phyloP scores from a whole-genome alignment of 129 eudicot genomes.

The Chrysanthemum lavandulifolium region DNA sequence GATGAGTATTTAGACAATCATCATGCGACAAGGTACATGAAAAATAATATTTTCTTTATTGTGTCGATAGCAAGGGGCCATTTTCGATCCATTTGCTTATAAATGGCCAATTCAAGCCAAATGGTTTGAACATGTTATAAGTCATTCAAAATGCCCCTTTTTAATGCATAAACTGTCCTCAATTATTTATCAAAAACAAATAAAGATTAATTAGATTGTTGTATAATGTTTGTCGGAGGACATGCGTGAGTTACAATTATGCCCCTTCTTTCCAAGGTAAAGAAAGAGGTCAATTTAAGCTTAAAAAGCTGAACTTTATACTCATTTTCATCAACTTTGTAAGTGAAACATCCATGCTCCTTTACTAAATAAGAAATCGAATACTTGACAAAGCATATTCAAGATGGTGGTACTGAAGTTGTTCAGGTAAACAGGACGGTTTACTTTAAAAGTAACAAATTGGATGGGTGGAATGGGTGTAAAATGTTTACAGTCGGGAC shows the following conservation, averaged over 20 bases:
- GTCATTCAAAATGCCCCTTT: too few species aligned
- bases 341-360: conserved; percentile 77
- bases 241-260: conserved; percentile 95
- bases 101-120: too few species aligned
- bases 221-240: conserved; percentile 66
- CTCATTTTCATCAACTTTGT: conserved; percentile 14
- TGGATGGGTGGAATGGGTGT: not conserved
- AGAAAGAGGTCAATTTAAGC: not conserved
- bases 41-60: too few species aligned
- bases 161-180: too few species aligned
- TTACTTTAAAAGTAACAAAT: conserved; percentile 6
- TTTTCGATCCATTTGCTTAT: too few species aligned
- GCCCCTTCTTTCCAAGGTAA: conserved; percentile 88
- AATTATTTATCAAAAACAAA: too few species aligned
- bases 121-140: too few species aligned
- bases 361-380: conserved; percentile 75
- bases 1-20: too few species aligned
- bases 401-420: conserved; percentile 96
- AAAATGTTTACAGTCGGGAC: too few species aligned
- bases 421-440: conserved; percentile 50
- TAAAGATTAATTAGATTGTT: too few species aligned
- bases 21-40: too few species aligned
- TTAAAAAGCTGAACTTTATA: not conserved
- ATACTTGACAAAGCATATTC: conserved; percentile 75
- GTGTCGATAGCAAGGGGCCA: too few species aligned